Evolutionary conservation across 2,329 filamentous ascomycete species (phyloP), one percentile per base, ranked within the genome.

Genomic region (Claviceps citrina): DNA sequence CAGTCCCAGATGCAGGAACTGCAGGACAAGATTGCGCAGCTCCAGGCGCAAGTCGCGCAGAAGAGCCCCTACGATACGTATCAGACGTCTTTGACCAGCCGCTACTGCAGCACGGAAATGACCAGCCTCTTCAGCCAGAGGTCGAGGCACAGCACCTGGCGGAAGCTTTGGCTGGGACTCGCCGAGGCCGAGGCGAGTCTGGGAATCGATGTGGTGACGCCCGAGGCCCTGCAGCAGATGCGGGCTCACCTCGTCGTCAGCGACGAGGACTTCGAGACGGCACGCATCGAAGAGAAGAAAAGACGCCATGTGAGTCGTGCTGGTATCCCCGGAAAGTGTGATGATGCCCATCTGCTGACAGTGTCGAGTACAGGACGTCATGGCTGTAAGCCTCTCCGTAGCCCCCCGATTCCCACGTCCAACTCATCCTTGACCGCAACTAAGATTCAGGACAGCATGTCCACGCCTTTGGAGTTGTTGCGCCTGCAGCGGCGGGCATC

Each of bases 131-230:
- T 94, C 68, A 80, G 78, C 50, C 75, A 79, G 43, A 75, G 84
- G 32, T 79, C 76, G 40, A 72, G 85, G 24, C 76, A 78, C 58
- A 78, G 75, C 31, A 85, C 77, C 41, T 93, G 85, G 85, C 76
- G 86, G 47, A 71, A 83, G 57, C 74, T 94, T 15, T 95, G 87
- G 87, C 66, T 89, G 33, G 78, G 71, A 62, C 79, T 94, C 9
- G 86, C 86, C 19, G 80, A 93, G 66, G 69, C 73, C 8, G 81
- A 94, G 66, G 78, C 78, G 58, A 81, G 87, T 59, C 71, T 93
- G 2, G 85, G 85, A 3, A 72, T 93, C 35, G 65, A 72, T 7
- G 56, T 63, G 33, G 87, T 94, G 55, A 77, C 73, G 12, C 59
- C 71, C 16, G 76, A 89, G 52, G 86, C 86, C 7, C 66, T 95